Evolutionary conservation across 495 filamentous ascomycete species (phyloP), one percentile per base, ranked within the genome.

Genomic region (Tuber melanosporum): DNA sequence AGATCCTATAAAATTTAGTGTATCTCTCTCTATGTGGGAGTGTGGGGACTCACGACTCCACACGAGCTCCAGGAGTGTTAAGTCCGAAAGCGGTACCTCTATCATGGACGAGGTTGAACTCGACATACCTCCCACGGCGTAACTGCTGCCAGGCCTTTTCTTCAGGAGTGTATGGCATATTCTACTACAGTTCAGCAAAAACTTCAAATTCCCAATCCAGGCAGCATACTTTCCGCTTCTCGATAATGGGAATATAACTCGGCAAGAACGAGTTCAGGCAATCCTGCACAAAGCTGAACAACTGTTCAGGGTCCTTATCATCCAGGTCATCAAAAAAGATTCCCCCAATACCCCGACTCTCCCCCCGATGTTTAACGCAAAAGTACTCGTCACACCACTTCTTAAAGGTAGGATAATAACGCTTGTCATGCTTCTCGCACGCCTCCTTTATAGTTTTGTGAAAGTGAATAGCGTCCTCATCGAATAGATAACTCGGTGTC

Each of bases 271-370:
- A 92, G 62, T 89, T 88, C 45, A 98, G 86, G 74, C 92, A 92
- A 78, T 92, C 91, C 77, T 94, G 91, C 71, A 94, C 90, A 79
- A 98, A 99, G n/a, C 91, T 89, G 83, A 98, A 98, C 0, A 95
- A 88, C 75, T 94, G 91, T 84, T 98, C 94, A 81, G 94, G 92
- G 77, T 95, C 93, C 80, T 93, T 93, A 79, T 93, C 92, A 84
- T 98, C 95, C 36, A 98, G 87, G 82, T 99, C 95, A 84, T 99
- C 95, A 82, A 99, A 99, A 88, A 99, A 99, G 84, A 99, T 98
- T 36, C 95, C 95, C 46, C 95, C 95, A 41, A 99, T 85, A 70
- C 95, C 95, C 47, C 95, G 91, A n/a, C 89, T 87, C 85, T 99
- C 95, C 74, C 88, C 88, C 47, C 95, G 93, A 85, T 99, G 95